Evolutionary conservation across 768 basidiomycete species (phyloP), one percentile per base, ranked within the genome.

Genomic region (Boletus vermiculosoides): DNA sequence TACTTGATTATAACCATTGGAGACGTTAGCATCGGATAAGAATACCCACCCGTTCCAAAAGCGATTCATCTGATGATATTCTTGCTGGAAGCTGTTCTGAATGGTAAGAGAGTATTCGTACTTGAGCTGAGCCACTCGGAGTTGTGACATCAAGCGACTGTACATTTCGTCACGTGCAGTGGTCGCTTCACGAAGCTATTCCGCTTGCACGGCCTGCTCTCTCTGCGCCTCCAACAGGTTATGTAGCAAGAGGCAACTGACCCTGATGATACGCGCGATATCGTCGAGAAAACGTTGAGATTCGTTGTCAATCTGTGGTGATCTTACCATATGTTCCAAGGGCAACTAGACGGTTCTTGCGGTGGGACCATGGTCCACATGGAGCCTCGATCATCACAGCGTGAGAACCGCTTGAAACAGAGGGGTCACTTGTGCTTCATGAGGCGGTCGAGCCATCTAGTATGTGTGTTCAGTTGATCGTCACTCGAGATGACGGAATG

Each of bases 191-290:
- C 70, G 69, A 47, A 68, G 50, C 23, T 73, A 63, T 10, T 72
- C 70, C 46, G 58, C 58, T 59, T 76, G 77, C 46, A 74, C 64
- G 48, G 71, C 67, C 52, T 79, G 64, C 55, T 68, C 74, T 37
- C 74, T 68, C 68, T 80, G 81, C 9, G 77, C 71, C 30, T 84
- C 80, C 60, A 76, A 77, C 23, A 83, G 66, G 58, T 81, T 82
- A 23, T 77, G 71, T 25, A 85, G 72, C 69, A 85, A 73, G 49
- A 79, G 73, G 62, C 73, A 76, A 52, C 77, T 76, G 54, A 78
- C 74, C 60, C 79, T 73, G 63, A 86, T 73, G 50, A 28, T 28
- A 28, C 28, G 28, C 7, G 28, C 7, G 28, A 28, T 28, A 1
- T 28, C 28, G 5, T 28, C 28, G 25, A 25, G 4, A 25, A 25